Conservation (phyloP, 2,329 filamentous ascomycete genomes). For the Stemphylium vesicarium region DNA sequence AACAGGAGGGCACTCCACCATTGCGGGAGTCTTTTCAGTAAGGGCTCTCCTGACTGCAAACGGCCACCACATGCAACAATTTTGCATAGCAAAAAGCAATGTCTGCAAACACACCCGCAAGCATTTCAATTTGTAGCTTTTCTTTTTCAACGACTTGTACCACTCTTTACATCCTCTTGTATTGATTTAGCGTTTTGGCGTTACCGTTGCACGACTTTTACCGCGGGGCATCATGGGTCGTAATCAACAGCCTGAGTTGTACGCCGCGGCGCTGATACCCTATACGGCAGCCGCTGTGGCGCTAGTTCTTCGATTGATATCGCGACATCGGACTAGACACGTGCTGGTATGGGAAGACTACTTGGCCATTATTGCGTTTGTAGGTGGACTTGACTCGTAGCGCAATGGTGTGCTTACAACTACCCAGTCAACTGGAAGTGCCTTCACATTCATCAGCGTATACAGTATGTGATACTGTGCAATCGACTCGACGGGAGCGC, state of each 20-base stretch:
- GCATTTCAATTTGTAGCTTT: neutral
- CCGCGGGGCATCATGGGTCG: constrained; percentile 13
- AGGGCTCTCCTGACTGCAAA: constrained; percentile 4
- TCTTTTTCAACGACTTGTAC: neutral
- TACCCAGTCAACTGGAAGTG: constrained; percentile 19
- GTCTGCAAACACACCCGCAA: neutral
- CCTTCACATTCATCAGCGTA: constrained; percentile 30
- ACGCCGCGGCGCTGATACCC: constrained; percentile 24
- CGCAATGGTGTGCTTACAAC: constrained; percentile 6
- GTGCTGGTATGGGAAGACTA: constrained; percentile 32
- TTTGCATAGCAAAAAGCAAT: neutral
- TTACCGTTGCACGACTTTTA: too few species aligned
- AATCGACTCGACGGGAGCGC: neutral
- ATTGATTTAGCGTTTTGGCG: too few species aligned
- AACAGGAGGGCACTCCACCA: too few species aligned
- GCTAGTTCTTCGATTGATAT: constrained; percentile 23
- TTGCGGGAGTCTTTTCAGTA: neutral
- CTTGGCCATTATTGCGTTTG: constrained; percentile 28
- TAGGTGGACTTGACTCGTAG: constrained; percentile 11
- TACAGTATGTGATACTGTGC: constrained; percentile 20
- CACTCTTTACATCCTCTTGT: neutral
- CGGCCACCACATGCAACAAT: neutral
- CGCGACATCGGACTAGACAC: constrained; percentile 19
- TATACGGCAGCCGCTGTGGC: constrained; percentile 28
- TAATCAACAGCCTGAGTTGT: constrained; percentile 28